phyloP scores from a whole-genome alignment of 768 basidiomycete genomes.

The Lyophyllum shimeji region DNA sequence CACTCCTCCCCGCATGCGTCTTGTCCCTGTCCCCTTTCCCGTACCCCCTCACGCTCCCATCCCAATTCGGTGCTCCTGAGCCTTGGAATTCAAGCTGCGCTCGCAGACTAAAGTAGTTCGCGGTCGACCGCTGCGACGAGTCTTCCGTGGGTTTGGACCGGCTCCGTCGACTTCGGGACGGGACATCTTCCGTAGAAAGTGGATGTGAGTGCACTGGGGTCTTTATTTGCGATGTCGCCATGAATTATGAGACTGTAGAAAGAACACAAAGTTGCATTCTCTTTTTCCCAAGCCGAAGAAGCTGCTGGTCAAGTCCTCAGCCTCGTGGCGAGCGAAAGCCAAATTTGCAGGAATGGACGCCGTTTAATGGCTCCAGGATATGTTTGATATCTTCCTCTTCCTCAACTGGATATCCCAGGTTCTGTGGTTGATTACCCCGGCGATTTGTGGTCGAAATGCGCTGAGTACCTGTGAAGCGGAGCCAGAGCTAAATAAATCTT shows the following conservation, averaged over 20 bases:
- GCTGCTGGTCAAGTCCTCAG: neutral
- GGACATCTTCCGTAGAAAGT: conserved; percentile 56
- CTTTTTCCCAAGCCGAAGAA: neutral
- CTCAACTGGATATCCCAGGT: conserved; percentile 5
- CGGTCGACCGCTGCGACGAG: conserved; percentile 28
- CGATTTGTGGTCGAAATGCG: neutral
- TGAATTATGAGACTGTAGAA: conserved; percentile 14
- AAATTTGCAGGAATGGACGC: neutral
- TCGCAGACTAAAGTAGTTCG: conserved; percentile 64
- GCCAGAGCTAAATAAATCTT: neutral
- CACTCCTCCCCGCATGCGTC: conserved; percentile 17
- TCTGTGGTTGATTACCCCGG: neutral
- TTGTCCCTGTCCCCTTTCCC: conserved; percentile 38
- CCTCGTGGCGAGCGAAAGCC: conserved; percentile 6
- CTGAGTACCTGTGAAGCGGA: neutral
- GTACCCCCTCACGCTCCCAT: conserved; percentile 58
- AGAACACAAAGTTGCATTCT: conserved; percentile 6
- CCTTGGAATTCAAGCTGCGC: conserved; percentile 53
- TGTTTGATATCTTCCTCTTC: neutral
- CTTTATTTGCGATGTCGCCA: conserved; percentile 41
- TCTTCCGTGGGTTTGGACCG: conserved; percentile 35
- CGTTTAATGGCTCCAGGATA: neutral
- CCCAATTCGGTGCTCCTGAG: conserved; percentile 33
- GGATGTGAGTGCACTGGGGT: conserved; percentile 75
- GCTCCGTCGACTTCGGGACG: conserved; percentile 46